Conservation (phyloP, 352 stramenopile genomes). For the Pythium dissotocum region DNA sequence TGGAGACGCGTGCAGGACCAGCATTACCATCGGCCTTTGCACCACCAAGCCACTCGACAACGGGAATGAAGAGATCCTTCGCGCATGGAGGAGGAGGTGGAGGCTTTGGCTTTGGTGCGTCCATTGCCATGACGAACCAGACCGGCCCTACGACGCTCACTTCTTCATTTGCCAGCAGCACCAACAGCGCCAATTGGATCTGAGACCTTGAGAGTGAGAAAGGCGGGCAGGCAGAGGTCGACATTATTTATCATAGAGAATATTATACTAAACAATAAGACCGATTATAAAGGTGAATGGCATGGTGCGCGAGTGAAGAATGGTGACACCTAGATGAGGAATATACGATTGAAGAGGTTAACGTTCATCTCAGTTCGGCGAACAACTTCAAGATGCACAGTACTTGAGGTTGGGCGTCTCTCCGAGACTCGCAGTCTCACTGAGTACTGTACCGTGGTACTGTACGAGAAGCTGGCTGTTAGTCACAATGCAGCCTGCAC, state of each 20-base stretch:
- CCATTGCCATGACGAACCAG: background rate
- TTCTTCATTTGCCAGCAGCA: background rate
- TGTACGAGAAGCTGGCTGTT: background rate
- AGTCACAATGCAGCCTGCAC: too few species aligned
- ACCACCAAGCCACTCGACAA: background rate
- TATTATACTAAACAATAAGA: background rate
- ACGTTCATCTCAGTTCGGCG: background rate
- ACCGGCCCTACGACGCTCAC: background rate
- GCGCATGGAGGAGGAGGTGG: background rate
- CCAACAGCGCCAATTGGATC: background rate
- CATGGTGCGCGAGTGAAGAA: too few species aligned
- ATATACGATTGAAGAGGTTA: background rate
- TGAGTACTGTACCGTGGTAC: too few species aligned
- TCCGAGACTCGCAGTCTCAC: too few species aligned
- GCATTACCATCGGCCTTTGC: background rate
- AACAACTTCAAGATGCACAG: background rate
- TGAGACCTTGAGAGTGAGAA: background rate
- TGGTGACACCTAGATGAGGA: background rate
- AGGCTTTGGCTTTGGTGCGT: background rate
- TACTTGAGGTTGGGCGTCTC: background rate
- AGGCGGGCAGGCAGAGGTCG: too few species aligned
- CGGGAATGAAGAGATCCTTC: background rate
- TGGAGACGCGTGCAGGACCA: background rate
- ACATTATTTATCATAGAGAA: background rate
- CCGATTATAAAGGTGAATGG: background rate